These are phyloP conservation scores for Globisporangium echinulatum DNA, from an alignment of 352 stramenopile species.

Conservation along the genomic window DNA sequence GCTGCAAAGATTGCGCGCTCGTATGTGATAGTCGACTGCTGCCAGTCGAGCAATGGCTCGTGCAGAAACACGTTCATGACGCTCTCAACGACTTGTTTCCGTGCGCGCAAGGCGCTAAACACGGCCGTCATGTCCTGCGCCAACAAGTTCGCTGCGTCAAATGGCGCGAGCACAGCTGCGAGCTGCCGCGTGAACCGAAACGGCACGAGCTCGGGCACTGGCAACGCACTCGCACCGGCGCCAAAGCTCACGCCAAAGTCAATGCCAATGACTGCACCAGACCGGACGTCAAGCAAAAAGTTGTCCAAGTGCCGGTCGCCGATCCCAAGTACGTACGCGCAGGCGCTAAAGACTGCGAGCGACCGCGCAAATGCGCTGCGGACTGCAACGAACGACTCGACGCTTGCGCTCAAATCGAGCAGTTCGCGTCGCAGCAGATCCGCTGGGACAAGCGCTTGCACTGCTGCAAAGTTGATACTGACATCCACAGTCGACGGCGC, in stretches of 20 bases:
- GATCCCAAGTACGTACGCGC: constrained; percentile 87
- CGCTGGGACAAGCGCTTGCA: constrained; percentile 60
- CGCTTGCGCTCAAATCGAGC: constrained; percentile 53
- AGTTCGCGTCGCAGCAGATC: constrained; percentile 79
- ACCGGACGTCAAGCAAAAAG: constrained; percentile 77
- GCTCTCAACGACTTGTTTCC: constrained; percentile 79
- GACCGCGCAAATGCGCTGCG: constrained; percentile 81
- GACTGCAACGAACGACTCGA: constrained; percentile 80
- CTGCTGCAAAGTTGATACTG: constrained; percentile 36
- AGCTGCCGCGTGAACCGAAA: constrained; percentile 86
- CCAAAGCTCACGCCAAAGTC: constrained; percentile 92
- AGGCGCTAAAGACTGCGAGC: constrained; percentile 81
- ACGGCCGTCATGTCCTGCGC: constrained; percentile 81
- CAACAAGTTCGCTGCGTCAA: constrained; percentile 57
- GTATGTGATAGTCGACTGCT: constrained; percentile 58
- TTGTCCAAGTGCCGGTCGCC: constrained; percentile 91
- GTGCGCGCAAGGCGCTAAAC: constrained; percentile 75
- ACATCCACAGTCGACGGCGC: constrained; percentile 43
- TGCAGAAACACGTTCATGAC: constrained; percentile 91
- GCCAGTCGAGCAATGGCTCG: constrained; percentile 89
- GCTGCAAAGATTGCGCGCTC: constrained; percentile 46
- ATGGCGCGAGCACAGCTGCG: constrained; percentile 62
- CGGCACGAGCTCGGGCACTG: constrained; percentile 87
- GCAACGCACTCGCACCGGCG: constrained; percentile 68
- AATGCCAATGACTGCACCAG: constrained; percentile 82